Base-by-base conservation (phyloP, 2,329 filamentous ascomycete species). In the Gnomoniopsis smithogilvyi region DNA sequence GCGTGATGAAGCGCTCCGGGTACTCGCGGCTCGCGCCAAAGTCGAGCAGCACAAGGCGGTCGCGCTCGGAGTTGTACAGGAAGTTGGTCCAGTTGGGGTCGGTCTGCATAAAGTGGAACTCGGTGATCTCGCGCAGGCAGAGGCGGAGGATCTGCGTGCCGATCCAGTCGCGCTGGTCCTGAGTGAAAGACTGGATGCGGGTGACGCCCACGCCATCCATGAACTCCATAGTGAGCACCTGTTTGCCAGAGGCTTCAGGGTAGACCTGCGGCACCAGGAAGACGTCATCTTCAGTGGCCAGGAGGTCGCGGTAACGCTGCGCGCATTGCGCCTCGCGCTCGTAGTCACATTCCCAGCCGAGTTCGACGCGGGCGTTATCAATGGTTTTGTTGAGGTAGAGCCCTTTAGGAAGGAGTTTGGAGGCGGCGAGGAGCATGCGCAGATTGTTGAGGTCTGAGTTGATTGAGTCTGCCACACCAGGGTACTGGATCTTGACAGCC, bases 31-130 rank as follows among this genome's bases (percentile, higher is more conserved):
- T 92, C 38, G 95, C 95, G 60, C 95, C 95, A 73, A 99, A 99
- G 74, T 99, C 96, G 54, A 99, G 86, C 1, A 99, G 84, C 73
- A 96, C 93, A 15, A 99, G 87, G 69, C 86, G 89, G 67, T 86
- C 78, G 3, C 81, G 85, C 21, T 78, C 67, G 1, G 86, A 78
- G 67, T 98, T 95, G 80, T 92, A 99, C 21, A 98, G 81, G 73
- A 99, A 99, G 74, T 99, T 99, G 36, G 94, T 98, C 95, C 95
- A 99, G 79, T 99, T 99, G 45, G 95, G 95, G 70, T 99, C 95
- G 6, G 95, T 99, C 76, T 99, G 95, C 95, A 99, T 99, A 78
- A 96, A 98, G 62, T 82, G 87, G 83, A 97, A 98, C 74, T 96
- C 92, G 64, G 88, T 88, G 66, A 98, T 94, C 76, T 98, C 95